Evolutionary conservation across 441 rosid species (phyloP), one percentile per base, ranked within the genome.

Genomic region (Populus hybrid): DNA sequence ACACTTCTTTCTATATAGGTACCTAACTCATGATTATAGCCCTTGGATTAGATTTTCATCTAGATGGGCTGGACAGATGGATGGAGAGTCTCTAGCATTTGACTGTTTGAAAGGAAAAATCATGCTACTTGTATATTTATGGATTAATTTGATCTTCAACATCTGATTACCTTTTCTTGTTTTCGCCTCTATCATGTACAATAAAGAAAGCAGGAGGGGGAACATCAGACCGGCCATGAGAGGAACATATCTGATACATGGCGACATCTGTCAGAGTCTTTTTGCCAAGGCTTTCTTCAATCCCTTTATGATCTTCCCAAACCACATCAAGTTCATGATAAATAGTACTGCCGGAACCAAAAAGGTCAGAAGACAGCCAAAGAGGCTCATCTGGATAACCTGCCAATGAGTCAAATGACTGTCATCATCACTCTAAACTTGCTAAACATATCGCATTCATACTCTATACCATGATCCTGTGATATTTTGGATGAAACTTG

Each of bases 271-370:
- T 83, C 79, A 86, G 72, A 77, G 84, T 64, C 81, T 81, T 73
- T 81, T 86, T 11, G 88, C 65, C 40, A 85, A 65, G 38, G 86
- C 82, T 77, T 85, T 87, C 86, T 70, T 76, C 80, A 85, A 78
- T 72, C 89, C 89, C 82, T 82, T 82, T 32, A 82, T 57, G 18
- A 87, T 87, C 85, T 87, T 87, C 38, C 76, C 73, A 76, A 85
- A 83, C 89, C 89, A 88, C 83, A 74, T 67, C 73, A 81, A 67
- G 79, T 83, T 85, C 85, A 83, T 79, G n/a, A 76, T 36, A n/a
- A 74, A 80, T 67, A 85, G 82, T 59, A 75, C 84, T 21, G 72
- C 4, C 1, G 92, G 89, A 77, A 84, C 89, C 68, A 75, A 78
- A 40, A 82, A 82, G 21, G 84, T 83, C 50, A 87, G 75, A 9